Conservation (phyloP, 106 monocot species). For the Dendrobium nobile region DNA sequence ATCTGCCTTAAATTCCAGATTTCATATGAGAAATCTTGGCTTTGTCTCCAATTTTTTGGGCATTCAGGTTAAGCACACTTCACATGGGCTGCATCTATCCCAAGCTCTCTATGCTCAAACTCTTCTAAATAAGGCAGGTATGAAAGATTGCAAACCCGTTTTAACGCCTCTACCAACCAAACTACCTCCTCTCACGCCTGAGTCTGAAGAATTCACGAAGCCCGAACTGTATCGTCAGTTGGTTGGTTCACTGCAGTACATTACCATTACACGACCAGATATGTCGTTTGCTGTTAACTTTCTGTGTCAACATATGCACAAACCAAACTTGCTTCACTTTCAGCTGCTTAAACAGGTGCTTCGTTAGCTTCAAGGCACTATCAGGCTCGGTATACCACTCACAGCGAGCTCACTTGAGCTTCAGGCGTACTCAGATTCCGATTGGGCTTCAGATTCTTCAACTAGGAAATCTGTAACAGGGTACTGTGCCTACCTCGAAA, state of each 20-base stretch:
- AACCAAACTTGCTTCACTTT: neutral
- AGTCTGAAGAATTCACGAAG: neutral
- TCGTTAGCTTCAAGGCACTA: neutral
- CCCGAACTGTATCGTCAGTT: neutral
- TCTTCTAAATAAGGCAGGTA: neutral
- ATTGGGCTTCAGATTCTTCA: neutral
- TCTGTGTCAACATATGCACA: neutral
- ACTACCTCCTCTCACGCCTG: neutral
- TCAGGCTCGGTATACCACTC: neutral
- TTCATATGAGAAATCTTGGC: no score
- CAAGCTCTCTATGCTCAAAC: neutral
- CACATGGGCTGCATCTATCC: neutral
- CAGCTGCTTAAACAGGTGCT: neutral
- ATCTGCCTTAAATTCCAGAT: no score
- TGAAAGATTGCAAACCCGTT: neutral
- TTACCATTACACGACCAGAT: neutral
- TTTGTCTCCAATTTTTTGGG: no score
- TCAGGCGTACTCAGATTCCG: neutral
- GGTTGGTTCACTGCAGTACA: conserved; percentile 1
- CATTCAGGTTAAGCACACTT: neutral
- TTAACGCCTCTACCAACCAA: neutral
- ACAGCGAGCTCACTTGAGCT: neutral
- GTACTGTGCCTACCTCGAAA: neutral
- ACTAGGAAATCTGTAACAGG: neutral
- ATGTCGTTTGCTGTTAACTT: neutral